Evolutionary conservation across 2,329 filamentous ascomycete species (phyloP), one percentile per base, ranked within the genome.

Genomic region (Aspergillus sp.): DNA sequence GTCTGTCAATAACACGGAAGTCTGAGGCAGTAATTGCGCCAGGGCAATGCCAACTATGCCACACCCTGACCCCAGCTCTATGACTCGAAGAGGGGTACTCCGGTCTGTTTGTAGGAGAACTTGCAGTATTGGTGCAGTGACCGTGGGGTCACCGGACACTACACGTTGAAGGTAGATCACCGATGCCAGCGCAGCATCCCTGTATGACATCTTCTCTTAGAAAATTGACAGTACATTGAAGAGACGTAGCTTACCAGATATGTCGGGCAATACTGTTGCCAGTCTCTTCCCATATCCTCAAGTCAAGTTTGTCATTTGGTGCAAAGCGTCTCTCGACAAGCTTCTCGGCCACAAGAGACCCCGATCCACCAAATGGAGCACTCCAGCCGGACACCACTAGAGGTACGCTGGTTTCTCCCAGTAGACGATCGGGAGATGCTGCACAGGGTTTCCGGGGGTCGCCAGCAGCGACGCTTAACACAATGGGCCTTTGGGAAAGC

Each of bases 241-340:
- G 16, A 19, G 10, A 56, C 31, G 17, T 36, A 41, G 50, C 70
- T 65, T 76, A 86, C 87, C 87, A 89, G 45, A 89, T 77, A 71
- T 89, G 87, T 40, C 85, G 76, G 5, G 87, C 87, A 62, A 89
- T 89, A 65, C 84, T 88, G 63, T 89, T 86, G 3, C 86, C 86
- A 0, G 84, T 87, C 62, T 89, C 87, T 65, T 89, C 87, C 75
- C 82, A 85, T 42, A 89, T 80, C 31, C 69, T 68, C 9, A 85
- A 60, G 4, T 64, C 64, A 5, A 71, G 61, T 19, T 71, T 68
- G 32, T 69, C 65, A 4, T 71, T 61, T 6, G 80, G 69, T 11
- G 63, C 61, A 52, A 87, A 78, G 13, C 80, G 76, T 56, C 85
- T 74, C 60, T 86, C 78, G 1, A 86, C 78, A 13, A 82, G 69